Evolutionary conservation across 306 rosid species (phyloP), one percentile per base, ranked within the genome.

Genomic region (Clitoria ternatea): DNA sequence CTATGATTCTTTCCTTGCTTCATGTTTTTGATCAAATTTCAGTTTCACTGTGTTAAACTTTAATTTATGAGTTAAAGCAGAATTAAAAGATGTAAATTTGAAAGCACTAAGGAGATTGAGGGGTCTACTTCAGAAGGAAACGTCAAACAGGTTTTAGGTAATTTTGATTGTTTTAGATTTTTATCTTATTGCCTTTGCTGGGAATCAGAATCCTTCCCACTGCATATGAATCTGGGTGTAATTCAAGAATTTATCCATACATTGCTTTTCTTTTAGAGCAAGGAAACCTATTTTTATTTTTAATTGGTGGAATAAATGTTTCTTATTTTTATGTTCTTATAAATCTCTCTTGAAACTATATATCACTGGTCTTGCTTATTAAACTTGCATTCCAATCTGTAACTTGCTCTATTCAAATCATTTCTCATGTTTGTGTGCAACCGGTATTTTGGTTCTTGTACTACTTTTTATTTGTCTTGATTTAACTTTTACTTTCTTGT

Each of bases 51-150:
- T 32, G 23, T 57, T 66, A 27, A 56, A 15, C 9, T 70, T 65
- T 26, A 40, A 48, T 50, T 76, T 49, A n/a, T 61, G 57, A 48
- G 73, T 59, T 43, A 61, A 64, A 69, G 81, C 85, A 88, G 90
- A 79, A 57, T 10, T 39, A 91, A 91, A 73, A 79, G 96, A 27
- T 43, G 77, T 11, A 91, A 86, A 70, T 62, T 88, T 62, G 95
- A 80, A 68, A 75, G 35, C 72, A 11, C 61, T 17, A 85, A 77
- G 54, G 87, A 81, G 78, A 69, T 71, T 50, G 68, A 32, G 39
- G 85, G 42, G 42, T 78, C 86, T 44, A 81, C 85, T 81, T 76
- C 82, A 47, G 74, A 70, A 64, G 79, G 35, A 77, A 44, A 37
- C 4, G 8, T 35, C 15, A 73, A 84, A 72, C 82, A 30, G 4